Base-by-base conservation (phyloP, 2,329 filamentous ascomycete genomes). In the Aspergillus sp. region DNA sequence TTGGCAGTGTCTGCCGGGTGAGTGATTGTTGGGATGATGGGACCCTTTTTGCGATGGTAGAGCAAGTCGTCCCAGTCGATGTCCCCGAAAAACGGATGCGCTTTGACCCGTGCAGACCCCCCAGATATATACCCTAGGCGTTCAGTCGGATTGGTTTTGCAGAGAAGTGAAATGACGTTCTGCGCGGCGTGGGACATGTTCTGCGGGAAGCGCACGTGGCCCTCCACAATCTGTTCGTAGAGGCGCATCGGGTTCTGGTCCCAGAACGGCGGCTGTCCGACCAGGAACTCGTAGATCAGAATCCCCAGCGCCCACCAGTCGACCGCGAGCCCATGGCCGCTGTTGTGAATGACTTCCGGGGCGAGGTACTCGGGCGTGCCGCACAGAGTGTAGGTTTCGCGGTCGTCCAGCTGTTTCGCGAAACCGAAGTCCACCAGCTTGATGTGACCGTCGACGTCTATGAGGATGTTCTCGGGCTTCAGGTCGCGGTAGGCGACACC, bases 251-350 rank as follows among this genome's bases (percentile, higher is more conserved):
- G 75, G 43, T 79, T 79, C 38, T 77, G 72, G 50, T 80, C 75
- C 75, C 76, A 80, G 53, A 80, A 80, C 1, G 76, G 76, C 14
- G 76, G 76, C 46, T 80, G 75, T 32, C 76, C 76, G 30, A 80
- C 75, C 13, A 80, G 60, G 48, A 80, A 80, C 45, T 80, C 76
- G 53, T 79, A 80, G 26, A 80, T 73, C 19, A 80, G 59, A 41
- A 80, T 79, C 15, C 76, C 76, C 38, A 80, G 68, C 2, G 76
- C 76, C 76, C 76, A 80, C 76, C 76, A 80, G 56, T 80, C 76
- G 24, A 80, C 76, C 22, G 76, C 75, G 29, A 72, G 70, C 33
- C 75, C 74, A 47, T 80, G 75, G 14, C 75, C 72, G 56, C 58
- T 77, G 53, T 79, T 80, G 37, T 74, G 66, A 40, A 80, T 80